Evolutionary conservation across 1,139 yeast genomes (phyloP), one percentile per base, ranked within the genome.

Genomic region (Lodderomyces oxycetoniae): DNA sequence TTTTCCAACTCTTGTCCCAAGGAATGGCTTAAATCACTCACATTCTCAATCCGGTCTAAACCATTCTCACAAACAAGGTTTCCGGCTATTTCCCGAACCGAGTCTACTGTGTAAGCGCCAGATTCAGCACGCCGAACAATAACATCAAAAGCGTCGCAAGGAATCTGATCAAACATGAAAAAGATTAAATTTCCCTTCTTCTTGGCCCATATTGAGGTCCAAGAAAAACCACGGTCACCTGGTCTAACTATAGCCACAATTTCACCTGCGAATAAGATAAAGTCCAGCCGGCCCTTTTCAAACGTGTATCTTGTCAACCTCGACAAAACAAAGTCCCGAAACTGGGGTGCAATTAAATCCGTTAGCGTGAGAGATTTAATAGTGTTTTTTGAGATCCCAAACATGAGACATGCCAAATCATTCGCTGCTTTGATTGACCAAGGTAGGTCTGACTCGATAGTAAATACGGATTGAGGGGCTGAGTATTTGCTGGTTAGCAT

Each of bases 121-220:
- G 9, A 11, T 7, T 10, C 26, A 10, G 7, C 9, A 7, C 14
- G 11, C 54, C 63, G 67, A 22, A 78, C 59, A 13, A 73, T 62
- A 7, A 85, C 59, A 48, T 80, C 86, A 41, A 84, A 73, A 4
- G 84, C 81, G 55, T 84, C 93, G 53, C 93, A 82, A 1, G 86
- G 84, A 22, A 86, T 84, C 52, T 86, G 94, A 48, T 88, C 95
- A 53, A 89, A 79, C 63, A 86, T 87, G 63, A 93, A 80, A 30
- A 87, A 82, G 35, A 88, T 71, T 40, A 84, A 61, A 34, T 75
- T 77, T 2, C 80, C 79, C 45, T 78, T 78, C 39, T 76, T 68
- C 50, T 87, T 88, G 0, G 93, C 94, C 96, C 96, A 89, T 39
- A 88, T 58, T 1, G 89, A 80, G 3, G 89, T 80, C 88, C 89